Evolutionary conservation across 116 monocot genomes (phyloP), one percentile per base, ranked within the genome.

Genomic region (Cymodocea nodosa): DNA sequence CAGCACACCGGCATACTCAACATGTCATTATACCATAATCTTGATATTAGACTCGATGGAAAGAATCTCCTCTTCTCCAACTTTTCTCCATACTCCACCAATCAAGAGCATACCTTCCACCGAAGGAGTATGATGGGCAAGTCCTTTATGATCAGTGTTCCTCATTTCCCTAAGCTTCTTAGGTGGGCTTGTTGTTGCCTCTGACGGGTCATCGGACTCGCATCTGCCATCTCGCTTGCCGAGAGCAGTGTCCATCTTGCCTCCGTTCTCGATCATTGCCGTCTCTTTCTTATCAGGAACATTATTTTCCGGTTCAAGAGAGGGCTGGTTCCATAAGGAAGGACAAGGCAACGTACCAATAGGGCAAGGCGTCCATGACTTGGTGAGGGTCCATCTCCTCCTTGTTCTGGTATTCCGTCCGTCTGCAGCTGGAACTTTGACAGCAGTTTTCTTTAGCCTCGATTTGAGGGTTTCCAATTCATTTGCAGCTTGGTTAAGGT

Each of bases 321-420:
- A 36, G 23, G 89, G 89, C 79, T 82, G 75, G 39, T 77, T 64
- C 8, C 78, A 62, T 49, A 79, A 91, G 61, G 79, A 79, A 4
- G 81, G 81, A 56, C 98, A 88, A 23, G 89, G 88, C 60, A 92
- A 12, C 81, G 79, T 92, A 20, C 98, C 98, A 67, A 98, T 86
- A 5, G 98, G 86, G 40, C 92, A 98, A 15, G 80, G 73, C 4
- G 48, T 78, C 98, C 89, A 98, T 7, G 77, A 84, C 54, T 84
- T 84, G 12, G 82, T 69, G 52, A 92, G 39, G 4, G 51, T 75
- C 98, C 92, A 92, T 60, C 14, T 71, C 25, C 23, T 74, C 23
- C 65, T 71, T 48, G 50, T 39, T 35, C 18, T 20, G 35, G 22
- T 17, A 23, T 59, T 53, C 55, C 48, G 54, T 15, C 52, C 23